Conservation (phyloP, 139 green algal species). For the Microglena sp. region DNA sequence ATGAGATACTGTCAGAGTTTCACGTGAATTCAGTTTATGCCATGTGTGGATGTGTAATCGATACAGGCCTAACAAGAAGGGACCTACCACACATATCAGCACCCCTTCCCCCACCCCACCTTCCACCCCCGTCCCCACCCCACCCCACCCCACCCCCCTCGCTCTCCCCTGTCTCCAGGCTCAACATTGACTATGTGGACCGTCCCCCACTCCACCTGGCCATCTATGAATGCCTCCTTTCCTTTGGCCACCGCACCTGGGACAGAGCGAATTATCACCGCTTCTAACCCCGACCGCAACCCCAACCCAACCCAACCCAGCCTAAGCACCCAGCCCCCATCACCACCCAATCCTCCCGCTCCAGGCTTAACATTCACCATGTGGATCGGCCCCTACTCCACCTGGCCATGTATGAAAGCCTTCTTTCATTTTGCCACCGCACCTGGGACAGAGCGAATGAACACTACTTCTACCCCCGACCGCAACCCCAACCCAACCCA, state of each 20-base stretch:
- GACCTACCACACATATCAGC: neutral
- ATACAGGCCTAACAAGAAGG: neutral
- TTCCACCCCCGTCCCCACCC: no score
- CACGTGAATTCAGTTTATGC: neutral
- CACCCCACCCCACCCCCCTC: neutral
- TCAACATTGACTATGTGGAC: conserved; percentile 25
- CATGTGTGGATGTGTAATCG: neutral
- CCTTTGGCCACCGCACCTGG: conserved; percentile 16
- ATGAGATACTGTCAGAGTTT: neutral
- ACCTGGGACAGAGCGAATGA: conserved; percentile 14
- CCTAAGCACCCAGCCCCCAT: no score
- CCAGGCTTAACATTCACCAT: no score
- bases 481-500: no score
- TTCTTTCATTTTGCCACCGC: conserved; percentile 16
- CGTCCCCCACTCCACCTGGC: conserved; percentile 30
- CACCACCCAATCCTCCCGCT: no score
- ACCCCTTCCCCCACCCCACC: neutral
- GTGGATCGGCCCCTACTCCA: conserved; percentile 29
- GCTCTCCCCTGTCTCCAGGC: no score
- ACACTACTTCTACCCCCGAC: no score
- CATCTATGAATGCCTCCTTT: conserved; percentile 25
- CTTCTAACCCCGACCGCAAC: no score
- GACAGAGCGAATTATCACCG: conserved; percentile 20
- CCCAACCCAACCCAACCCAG: no score
- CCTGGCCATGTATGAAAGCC: conserved; percentile 11